Conservation (phyloP, 179 eudicot genomes). For the Silene vulgaris region DNA sequence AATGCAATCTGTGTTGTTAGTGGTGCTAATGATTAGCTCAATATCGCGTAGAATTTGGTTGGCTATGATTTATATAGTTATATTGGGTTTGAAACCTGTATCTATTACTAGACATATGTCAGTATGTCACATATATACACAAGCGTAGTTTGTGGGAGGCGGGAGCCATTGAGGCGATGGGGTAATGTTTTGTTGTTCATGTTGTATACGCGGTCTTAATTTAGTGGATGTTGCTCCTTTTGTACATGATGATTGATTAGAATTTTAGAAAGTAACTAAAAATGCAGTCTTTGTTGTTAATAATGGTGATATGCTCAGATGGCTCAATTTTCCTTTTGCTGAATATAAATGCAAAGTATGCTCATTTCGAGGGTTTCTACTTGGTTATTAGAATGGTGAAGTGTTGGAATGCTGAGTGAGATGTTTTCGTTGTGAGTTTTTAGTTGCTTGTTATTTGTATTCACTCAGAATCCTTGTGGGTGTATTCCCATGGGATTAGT, state of each 20-base stretch:
- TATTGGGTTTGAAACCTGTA: background rate
- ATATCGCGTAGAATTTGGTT: background rate
- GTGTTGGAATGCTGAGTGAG: background rate
- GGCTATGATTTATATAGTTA: too few relatives aligned
- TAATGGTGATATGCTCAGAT: background rate
- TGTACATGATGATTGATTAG: slow-evolving; percentile 12
- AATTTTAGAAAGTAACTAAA: background rate
- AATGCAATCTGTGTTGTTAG: background rate
- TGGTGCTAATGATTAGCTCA: background rate
- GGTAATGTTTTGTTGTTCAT: too few relatives aligned
- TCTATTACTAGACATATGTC: background rate
- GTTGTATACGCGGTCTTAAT: background rate
- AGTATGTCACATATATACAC: too few relatives aligned
- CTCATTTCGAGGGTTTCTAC: background rate
- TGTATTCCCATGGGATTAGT: background rate
- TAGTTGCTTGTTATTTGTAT: too few relatives aligned
- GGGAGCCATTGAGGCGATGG: too few relatives aligned
- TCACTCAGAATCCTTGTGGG: background rate
- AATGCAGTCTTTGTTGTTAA: background rate
- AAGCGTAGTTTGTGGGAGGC: too few relatives aligned
- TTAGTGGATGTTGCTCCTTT: background rate
- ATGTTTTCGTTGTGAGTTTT: background rate
- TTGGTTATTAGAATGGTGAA: background rate
- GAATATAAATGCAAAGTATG: background rate
- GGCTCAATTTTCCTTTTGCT: background rate